These are phyloP conservation scores for Penicillium odoratum DNA, from an alignment of 495 filamentous ascomycete genomes.

Conservation along the genomic window DNA sequence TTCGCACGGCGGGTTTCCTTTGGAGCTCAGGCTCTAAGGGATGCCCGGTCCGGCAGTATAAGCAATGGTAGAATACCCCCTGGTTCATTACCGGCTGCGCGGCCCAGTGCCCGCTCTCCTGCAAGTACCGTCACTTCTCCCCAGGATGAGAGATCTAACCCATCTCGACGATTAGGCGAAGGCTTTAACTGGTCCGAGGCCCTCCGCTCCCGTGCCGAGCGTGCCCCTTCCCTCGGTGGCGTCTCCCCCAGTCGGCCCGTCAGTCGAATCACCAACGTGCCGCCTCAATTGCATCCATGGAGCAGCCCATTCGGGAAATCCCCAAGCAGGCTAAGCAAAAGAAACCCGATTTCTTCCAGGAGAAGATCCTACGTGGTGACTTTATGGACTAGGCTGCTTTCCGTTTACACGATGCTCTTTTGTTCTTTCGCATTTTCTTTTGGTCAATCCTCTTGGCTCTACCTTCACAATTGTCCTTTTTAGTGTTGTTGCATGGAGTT, in stretches of 20 bases:
- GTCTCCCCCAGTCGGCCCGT: constrained; percentile 29
- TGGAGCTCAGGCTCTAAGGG: constrained; percentile 80
- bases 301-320: constrained; percentile 66
- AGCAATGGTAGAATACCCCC: constrained; percentile 48
- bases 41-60: constrained; percentile 55
- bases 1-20: constrained; percentile 89
- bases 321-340: constrained; percentile 63
- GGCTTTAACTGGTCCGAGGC: constrained; percentile 95
- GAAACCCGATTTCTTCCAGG: constrained; percentile 89
- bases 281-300: constrained; percentile 68
- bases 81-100: constrained; percentile 26
- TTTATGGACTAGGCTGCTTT: constrained; percentile 78
- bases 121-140: constrained; percentile 42
- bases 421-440: not conserved
- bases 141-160: constrained; percentile 49
- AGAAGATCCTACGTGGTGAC: constrained; percentile 94
- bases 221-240: constrained; percentile 62
- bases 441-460: not conserved
- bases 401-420: constrained; percentile 1
- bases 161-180: constrained; percentile 68
- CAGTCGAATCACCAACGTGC: constrained; percentile 47
- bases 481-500: constrained; percentile 5
- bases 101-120: constrained; percentile 31
- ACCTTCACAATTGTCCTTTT: constrained; percentile 11
- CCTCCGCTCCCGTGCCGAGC: constrained; percentile 84